A percentile compares a stretch with the other conserved stretches of the same genome.
Conservation (phyloP, 371 early-diverging fungal species). For the Amoeboaphelidium protococcarum region DNA sequence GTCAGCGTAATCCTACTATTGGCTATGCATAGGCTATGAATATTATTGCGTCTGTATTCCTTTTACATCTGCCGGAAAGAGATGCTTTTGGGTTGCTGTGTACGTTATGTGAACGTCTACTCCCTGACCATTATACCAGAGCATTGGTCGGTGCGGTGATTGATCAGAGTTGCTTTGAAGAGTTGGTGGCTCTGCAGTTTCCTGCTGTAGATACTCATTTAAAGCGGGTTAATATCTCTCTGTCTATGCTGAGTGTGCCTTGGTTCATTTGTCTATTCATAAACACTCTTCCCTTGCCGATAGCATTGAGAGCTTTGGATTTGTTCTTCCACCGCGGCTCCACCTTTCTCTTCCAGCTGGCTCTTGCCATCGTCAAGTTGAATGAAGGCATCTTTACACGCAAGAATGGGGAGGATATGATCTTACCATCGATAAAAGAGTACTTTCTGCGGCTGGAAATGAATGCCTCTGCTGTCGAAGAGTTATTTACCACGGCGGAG, state of each 20-base stretch:
- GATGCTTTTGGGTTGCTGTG: not conserved
- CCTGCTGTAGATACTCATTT: conserved; percentile 22
- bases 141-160: conserved; percentile 31
- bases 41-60: conserved; percentile 70
- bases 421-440: no score
- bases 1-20: conserved; percentile 33
- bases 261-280: conserved; percentile 36
- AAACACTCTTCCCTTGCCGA: conserved; percentile 16
- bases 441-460: no score
- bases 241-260: conserved; percentile 26
- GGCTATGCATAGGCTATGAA: conserved; percentile 99
- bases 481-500: no score
- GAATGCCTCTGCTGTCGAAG: no score
- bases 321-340: conserved; percentile 20
- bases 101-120: conserved; percentile 10
- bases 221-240: conserved; percentile 20
- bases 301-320: conserved; percentile 13
- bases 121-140: conserved; percentile 34
- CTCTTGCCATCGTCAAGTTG: conserved; percentile 24
- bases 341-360: conserved; percentile 26
- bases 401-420: no score
- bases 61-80: conserved; percentile 79
- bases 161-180: conserved; percentile 27
- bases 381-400: no score
- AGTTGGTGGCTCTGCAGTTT: conserved; percentile 18